phyloP scores from a whole-genome alignment of 495 filamentous ascomycete species.

The Rhizodiscina lignyota region DNA sequence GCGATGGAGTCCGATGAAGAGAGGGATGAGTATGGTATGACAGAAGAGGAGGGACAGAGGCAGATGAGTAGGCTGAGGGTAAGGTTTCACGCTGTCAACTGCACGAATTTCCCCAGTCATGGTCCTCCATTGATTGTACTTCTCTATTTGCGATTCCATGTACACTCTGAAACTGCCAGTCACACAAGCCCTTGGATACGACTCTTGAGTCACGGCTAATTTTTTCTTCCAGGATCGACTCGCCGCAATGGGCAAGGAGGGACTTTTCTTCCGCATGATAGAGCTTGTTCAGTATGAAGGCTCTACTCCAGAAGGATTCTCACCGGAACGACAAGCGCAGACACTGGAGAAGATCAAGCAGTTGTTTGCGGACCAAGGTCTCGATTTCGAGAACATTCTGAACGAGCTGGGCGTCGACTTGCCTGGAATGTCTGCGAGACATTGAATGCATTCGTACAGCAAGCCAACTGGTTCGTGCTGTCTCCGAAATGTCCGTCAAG shows the following conservation, averaged over 20 bases:
- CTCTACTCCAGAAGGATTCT: slow-evolving; percentile 54
- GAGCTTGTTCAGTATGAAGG: slow-evolving; percentile 75
- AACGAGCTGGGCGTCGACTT: too few relatives aligned
- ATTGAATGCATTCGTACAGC: too few relatives aligned
- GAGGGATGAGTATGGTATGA: too few relatives aligned
- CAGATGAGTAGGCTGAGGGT: slow-evolving; percentile 47
- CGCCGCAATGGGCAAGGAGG: slow-evolving; percentile 57
- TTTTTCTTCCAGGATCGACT: slow-evolving; percentile 56
- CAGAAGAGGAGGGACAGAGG: slow-evolving; percentile 52
- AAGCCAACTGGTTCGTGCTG: too few relatives aligned
- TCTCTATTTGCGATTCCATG: slow-evolving; percentile 9
- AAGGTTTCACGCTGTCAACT: slow-evolving; percentile 31
- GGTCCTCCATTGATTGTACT: too few relatives aligned
- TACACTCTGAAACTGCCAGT: slow-evolving; percentile 13
- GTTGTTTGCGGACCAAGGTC: slow-evolving; percentile 50
- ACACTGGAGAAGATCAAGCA: slow-evolving; percentile 47
- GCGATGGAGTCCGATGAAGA: too few relatives aligned
- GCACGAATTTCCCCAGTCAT: too few relatives aligned
- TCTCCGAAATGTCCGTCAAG: too few relatives aligned
- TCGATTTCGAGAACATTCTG: slow-evolving; percentile 69
- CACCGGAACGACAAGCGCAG: slow-evolving; percentile 43
- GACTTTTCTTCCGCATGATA: slow-evolving; percentile 71
- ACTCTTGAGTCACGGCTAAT: slow-evolving; percentile 30
- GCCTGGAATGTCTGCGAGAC: too few relatives aligned
- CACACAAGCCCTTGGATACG: slow-evolving; percentile 23